Evolutionary conservation across 257 asterid genomes (phyloP), one percentile per base, ranked within the genome.

Genomic region (Penstemon newberryi): DNA sequence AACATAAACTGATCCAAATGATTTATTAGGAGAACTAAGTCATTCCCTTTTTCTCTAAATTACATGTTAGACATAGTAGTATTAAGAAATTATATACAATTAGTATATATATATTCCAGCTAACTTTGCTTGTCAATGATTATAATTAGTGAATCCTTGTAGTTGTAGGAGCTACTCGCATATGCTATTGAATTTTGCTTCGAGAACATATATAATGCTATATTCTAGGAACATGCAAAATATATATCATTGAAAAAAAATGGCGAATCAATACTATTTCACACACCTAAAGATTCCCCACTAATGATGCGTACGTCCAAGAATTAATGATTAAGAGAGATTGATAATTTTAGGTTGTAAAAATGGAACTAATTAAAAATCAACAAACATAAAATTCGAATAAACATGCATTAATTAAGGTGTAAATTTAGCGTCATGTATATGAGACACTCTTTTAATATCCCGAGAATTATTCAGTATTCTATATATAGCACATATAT

Each of bases 321-420:
- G 18, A 15, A 15, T 15, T 15, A 15, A 15, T 15, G 80, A 78
- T 77, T 75, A 71, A 68, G 71, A 65, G 44, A 71, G 73, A 74
- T 58, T 70, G 73, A 65, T 70, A 68, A 69, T 68, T 71, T 71
- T 70, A 38, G 77, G 45, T 70, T 68, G 60, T 64, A 65, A 77
- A 64, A 56, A 68, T 69, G 66, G 84, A 86, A 79, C 80, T 25
- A 25, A 25, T 25, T 25, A 25, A 25, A 25, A 2, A 25, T 25
- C 33, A 25, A 25, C 33, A 25, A 25, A 25, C 33, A 25, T 25
- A 25, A 25, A 25, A 25, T 25, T 25, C 33, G 33, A 25, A 25
- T 1, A 25, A 25, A 25, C 33, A 25, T 25, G 33, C 33, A 25
- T 25, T 25, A 25, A 25, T 25, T 25, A 25, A 25, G 33, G 33